Evolutionary conservation across 1,284 basidiomycete species (phyloP).

Genomic region (Cyathus olla): DNA sequence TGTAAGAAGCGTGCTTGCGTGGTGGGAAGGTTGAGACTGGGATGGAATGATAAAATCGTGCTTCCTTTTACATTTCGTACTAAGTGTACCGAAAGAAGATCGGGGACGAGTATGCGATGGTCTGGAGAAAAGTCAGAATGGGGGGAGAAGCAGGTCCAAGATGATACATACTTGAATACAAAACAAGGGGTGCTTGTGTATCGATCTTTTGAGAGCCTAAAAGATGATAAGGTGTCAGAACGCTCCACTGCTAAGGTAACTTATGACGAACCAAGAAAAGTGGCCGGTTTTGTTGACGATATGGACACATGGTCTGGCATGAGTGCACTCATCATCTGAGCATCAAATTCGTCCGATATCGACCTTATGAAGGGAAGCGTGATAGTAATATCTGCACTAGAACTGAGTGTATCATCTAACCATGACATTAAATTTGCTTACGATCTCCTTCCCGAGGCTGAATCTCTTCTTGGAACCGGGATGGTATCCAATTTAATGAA

Average conservation of each 20-base stretch:
- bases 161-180: constrained; percentile 46
- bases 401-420: not conserved
- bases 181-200: constrained; percentile 59
- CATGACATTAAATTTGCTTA: constrained; percentile 25
- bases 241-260: no score
- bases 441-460: constrained; percentile 49
- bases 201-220: constrained; percentile 39
- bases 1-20: constrained; percentile 48
- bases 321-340: constrained; percentile 8
- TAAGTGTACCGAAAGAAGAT: constrained; percentile 53
- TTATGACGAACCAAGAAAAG: not conserved
- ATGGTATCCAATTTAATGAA: constrained; percentile 61
- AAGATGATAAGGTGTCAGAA: constrained; percentile 1
- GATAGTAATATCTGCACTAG: constrained; percentile 55
- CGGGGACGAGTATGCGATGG: constrained; percentile 34
- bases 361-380: constrained; percentile 58
- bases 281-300: constrained; percentile 4
- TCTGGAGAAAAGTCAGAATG: constrained; percentile 34
- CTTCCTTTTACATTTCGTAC: constrained; percentile 51
- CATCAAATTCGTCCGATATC: constrained; percentile 34
- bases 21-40: constrained; percentile 36
- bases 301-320: not conserved
- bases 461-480: constrained; percentile 56
- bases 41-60: constrained; percentile 54
- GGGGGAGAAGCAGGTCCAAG: constrained; percentile 5